Percentiles rank a stretch among this genome's conserved stretches.
Conservation (phyloP, 371 early-diverging fungal species). For the Apophysomyces trapeziformis region DNA sequence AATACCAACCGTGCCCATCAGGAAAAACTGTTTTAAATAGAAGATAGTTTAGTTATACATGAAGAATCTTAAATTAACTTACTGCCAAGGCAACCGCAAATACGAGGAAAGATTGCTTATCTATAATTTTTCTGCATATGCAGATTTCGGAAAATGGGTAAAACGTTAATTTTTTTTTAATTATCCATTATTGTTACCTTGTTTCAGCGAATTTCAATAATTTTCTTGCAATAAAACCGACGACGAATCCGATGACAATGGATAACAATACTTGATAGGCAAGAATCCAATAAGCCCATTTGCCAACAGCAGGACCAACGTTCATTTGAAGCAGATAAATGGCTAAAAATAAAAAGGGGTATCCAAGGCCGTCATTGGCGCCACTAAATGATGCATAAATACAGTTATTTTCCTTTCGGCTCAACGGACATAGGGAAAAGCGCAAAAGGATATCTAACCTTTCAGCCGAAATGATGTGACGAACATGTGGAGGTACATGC, state of each 20-base stretch:
- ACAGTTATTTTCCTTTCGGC: no score
- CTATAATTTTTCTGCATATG: constrained; percentile 65
- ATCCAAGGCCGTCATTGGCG: constrained; percentile 83
- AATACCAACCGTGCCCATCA: constrained; percentile 76
- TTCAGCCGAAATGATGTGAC: constrained; percentile 87
- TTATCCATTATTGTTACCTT: constrained; percentile 24
- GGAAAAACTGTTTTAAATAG: constrained; percentile 56
- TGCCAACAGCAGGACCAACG: constrained; percentile 61
- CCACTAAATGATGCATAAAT: constrained; percentile 41
- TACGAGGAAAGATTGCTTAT: constrained; percentile 86
- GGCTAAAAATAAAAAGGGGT: constrained; percentile 86
- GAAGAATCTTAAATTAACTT: constrained; percentile 15
- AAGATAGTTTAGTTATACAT: background rate
- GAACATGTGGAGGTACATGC: constrained; percentile 80
- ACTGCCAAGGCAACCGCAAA: constrained; percentile 85
- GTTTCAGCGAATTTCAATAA: constrained; percentile 71
- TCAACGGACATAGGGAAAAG: background rate
- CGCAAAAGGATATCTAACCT: constrained; percentile 33
- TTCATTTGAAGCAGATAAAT: constrained; percentile 65
- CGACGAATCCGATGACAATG: constrained; percentile 71
- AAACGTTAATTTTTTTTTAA: no score
- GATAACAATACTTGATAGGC: constrained; percentile 78
- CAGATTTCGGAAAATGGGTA: no score
- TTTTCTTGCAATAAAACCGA: constrained; percentile 76
- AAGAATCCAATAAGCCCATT: constrained; percentile 74